A percentile compares a stretch with the other conserved stretches of the same genome.
These are phyloP conservation scores for Aureobasidium mangrovei DNA, from an alignment of 2,329 filamentous ascomycete genomes.

Conservation along the genomic window DNA sequence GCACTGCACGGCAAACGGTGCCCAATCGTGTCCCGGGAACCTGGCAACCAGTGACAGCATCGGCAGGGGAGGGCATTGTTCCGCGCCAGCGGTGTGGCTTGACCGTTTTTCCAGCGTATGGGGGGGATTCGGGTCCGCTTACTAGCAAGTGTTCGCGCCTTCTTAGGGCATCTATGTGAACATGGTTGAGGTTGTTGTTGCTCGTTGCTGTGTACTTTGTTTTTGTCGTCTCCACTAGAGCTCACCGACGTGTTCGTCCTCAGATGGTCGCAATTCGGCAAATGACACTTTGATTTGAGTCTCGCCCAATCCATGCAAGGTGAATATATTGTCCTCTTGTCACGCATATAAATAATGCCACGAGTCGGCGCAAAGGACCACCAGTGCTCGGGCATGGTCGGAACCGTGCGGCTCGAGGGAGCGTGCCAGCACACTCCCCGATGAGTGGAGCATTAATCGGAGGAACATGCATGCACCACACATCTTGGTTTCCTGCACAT, in stretches of 20 bases:
- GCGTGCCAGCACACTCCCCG: not conserved
- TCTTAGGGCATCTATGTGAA: constrained; percentile 6
- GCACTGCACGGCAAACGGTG: constrained; percentile 4
- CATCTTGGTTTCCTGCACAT: not conserved
- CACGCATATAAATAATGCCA: not conserved
- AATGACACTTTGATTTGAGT: constrained; percentile 2
- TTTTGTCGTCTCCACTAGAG: not conserved
- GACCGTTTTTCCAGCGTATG: constrained; percentile 8
- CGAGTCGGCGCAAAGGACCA: not conserved
- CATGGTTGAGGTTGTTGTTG: constrained; percentile 8
- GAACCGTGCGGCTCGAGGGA: not conserved
- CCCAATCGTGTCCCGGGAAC: constrained; percentile 12
- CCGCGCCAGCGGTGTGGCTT: constrained; percentile 14
- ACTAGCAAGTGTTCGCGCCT: constrained; percentile 10
- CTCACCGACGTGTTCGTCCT: constrained; percentile 3
- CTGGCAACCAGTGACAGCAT: constrained; percentile 3
- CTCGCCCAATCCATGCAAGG: constrained; percentile 5
- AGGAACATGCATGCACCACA: not conserved
- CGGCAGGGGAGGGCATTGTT: constrained; percentile 1
- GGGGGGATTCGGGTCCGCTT: constrained; percentile 8
- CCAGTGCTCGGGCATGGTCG: not conserved
- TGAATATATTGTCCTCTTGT: not conserved
- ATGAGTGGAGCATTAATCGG: not conserved
- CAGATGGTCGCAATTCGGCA: constrained; percentile 3
- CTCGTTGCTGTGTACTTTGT: constrained; percentile 4